Evolutionary conservation across 257 asterid genomes (phyloP).

Genomic region (Nicotiana knightiana): DNA sequence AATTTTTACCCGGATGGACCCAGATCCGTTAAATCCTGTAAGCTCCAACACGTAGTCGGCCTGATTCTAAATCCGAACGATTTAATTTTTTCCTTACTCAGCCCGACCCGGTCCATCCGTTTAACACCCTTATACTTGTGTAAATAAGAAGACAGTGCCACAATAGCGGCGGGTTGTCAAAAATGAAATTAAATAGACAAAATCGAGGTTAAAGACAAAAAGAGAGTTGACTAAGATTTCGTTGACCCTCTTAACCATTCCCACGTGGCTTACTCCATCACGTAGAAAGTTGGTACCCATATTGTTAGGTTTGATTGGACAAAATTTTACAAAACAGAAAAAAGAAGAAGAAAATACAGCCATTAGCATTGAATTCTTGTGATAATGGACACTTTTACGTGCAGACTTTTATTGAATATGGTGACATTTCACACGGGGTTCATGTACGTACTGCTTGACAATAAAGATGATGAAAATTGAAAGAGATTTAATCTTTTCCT

Average conservation of each 20-base stretch:
- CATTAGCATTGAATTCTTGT: background rate
- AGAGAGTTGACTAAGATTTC: constrained; percentile 42
- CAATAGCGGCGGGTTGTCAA: background rate
- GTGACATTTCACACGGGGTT: constrained; percentile 9
- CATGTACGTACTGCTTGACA: background rate
- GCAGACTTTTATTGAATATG: background rate
- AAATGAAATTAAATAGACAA: background rate
- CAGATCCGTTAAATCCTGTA: too few relatives aligned
- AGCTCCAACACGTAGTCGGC: too few relatives aligned
- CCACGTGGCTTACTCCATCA: constrained; percentile 33
- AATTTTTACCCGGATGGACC: too few relatives aligned
- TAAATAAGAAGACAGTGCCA: too few relatives aligned
- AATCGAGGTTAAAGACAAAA: constrained; percentile 22
- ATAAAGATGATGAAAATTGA: background rate
- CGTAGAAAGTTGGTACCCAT: constrained; percentile 31
- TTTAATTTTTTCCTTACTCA: too few relatives aligned
- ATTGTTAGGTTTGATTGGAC: constrained; percentile 34
- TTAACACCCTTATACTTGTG: too few relatives aligned
- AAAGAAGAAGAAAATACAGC: background rate
- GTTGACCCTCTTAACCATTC: constrained; percentile 17
- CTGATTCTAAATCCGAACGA: too few relatives aligned
- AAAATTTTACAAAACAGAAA: background rate
- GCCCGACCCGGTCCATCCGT: too few relatives aligned
- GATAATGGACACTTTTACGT: background rate
- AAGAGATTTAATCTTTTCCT: background rate